Conservation (phyloP, 2,329 filamentous ascomycete species). For the Clonostachys sp. region DNA sequence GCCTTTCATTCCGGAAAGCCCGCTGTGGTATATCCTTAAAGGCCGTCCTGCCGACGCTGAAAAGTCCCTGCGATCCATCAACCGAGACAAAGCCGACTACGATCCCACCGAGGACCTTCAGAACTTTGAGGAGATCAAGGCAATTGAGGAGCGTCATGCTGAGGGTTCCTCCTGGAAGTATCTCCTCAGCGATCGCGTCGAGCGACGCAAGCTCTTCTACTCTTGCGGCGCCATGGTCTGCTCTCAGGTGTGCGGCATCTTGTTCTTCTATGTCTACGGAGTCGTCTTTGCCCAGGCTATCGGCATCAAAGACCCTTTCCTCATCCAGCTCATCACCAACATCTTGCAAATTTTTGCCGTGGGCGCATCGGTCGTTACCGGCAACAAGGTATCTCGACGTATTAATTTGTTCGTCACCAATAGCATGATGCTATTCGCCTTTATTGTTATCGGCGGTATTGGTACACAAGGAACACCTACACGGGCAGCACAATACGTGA, state of each 20-base stretch:
- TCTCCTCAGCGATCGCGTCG: constrained; percentile 31
- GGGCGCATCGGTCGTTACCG: constrained; percentile 22
- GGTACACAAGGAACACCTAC: constrained; percentile 8
- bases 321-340: constrained; percentile 29
- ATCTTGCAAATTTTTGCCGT: constrained; percentile 30
- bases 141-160: constrained; percentile 13
- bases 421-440: constrained; percentile 23
- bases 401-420: constrained; percentile 26
- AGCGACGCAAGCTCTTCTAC: constrained; percentile 35
- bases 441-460: constrained; percentile 19
- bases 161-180: constrained; percentile 27
- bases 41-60: constrained; percentile 17
- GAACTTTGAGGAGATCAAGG: constrained; percentile 11
- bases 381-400: constrained; percentile 27
- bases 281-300: constrained; percentile 31
- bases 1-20: constrained; percentile 16
- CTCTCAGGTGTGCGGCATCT: constrained; percentile 38
- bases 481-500: constrained; percentile 8
- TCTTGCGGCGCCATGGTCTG: constrained; percentile 31
- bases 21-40: constrained; percentile 22
- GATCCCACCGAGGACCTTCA: constrained; percentile 11
- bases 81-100: constrained; percentile 20
- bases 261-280: constrained; percentile 34
- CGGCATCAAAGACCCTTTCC: constrained; percentile 26
- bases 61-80: constrained; percentile 22